phyloP scores from a whole-genome alignment of 306 rosid species.

The Cucumis hystrix region DNA sequence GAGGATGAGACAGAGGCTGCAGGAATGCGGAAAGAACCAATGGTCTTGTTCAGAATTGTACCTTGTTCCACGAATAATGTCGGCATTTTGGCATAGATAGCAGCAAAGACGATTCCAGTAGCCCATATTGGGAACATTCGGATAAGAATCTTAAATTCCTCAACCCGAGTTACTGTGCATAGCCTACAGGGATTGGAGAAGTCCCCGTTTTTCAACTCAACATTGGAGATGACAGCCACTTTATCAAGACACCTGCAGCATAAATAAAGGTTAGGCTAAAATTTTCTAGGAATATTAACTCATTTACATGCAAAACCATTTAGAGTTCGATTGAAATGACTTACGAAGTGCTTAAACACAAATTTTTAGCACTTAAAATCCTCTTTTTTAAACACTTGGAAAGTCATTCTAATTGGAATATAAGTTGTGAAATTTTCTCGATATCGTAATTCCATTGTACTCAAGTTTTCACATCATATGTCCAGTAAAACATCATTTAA shows the following conservation, averaged over 20 bases:
- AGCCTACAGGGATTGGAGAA: conserved; percentile 68
- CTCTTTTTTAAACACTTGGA: no score
- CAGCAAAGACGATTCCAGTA: conserved; percentile 68
- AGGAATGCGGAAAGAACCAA: conserved; percentile 83
- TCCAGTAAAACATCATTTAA: neutral
- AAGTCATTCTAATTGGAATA: no score
- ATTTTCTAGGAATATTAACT: neutral
- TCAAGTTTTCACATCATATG: neutral
- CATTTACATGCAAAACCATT: neutral
- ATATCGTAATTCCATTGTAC: neutral
- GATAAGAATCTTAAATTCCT: conserved; percentile 81
- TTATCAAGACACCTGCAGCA: conserved; percentile 73
- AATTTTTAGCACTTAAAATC: no score
- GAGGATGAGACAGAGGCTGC: conserved; percentile 81
- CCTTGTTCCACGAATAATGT: conserved; percentile 96
- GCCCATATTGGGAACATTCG: conserved; percentile 98
- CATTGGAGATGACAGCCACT: conserved; percentile 62
- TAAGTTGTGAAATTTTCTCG: neutral
- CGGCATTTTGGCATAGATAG: conserved; percentile 91
- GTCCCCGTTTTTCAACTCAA: conserved; percentile 38
- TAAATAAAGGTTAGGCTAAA: neutral
- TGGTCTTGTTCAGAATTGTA: conserved; percentile 52
- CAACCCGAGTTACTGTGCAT: conserved; percentile 91
- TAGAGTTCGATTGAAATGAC: no score
- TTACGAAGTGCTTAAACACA: neutral